Percentiles rank a stretch among this genome's conserved stretches.
Evolutionary conservation across 192 early-diverging fungal genomes (phyloP).

Genomic region (Tieghemiomyces parasiticus): DNA sequence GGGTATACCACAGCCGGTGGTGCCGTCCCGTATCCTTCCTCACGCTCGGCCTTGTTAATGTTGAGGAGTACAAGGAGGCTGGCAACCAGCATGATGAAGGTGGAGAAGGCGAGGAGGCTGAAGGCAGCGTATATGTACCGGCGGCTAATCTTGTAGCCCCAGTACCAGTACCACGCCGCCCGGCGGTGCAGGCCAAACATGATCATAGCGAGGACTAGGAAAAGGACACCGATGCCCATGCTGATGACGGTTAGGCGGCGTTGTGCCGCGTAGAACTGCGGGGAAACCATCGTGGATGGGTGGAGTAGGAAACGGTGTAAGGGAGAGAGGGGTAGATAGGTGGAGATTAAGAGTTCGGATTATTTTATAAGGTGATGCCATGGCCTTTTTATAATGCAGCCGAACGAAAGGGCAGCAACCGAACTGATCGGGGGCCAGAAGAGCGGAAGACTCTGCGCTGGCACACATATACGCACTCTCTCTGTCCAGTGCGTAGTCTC

Average conservation of each 20-base stretch:
- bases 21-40: neutral
- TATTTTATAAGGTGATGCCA: no score
- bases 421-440: no score
- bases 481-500: no score
- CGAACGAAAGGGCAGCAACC: no score
- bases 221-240: neutral
- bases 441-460: no score
- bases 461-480: no score
- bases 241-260: neutral
- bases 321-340: constrained; percentile 7
- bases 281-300: neutral
- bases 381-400: no score
- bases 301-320: neutral
- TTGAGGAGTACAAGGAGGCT: neutral
- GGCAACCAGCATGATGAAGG: neutral
- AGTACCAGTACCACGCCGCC: neutral
- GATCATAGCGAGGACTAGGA: neutral
- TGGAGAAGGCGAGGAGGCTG: neutral
- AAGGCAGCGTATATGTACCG: neutral
- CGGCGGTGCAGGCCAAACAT: constrained; percentile 2
- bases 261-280: constrained; percentile 8
- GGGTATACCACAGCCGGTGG: no score
- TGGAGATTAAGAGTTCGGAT: no score
- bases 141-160: constrained; percentile 7
- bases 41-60: constrained; percentile 2